Base-by-base conservation (phyloP, 106 monocot species). In the Allium sativum region DNA sequence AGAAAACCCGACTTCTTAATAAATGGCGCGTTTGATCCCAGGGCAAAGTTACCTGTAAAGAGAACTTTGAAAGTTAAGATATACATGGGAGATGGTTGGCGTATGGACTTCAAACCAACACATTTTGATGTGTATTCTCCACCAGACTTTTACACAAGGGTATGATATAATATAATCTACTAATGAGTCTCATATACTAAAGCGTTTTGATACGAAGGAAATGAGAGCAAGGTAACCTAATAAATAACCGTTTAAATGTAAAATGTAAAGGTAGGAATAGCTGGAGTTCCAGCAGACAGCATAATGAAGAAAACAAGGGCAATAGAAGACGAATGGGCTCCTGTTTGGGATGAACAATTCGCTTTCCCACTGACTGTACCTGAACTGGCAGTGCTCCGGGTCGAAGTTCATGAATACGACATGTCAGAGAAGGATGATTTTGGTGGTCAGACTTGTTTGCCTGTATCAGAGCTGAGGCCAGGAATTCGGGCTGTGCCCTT, bases 21-120 rank as follows among this genome's bases (percentile, higher is more conserved):
- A 50, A 60, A 75, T 44, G 73, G 76, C 8, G 76, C 76, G 15
- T 84, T 84, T 45, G 67, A 84, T 55, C 84, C 84, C 10, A 70
- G 72, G 69, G 79, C 76, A 69, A 55, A 15, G 61, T 84, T 76
- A 58, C 76, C 84, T 21, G 69, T 84, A 18, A 79, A 84, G 70
- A 73, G 61, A 65, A 79, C 76, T 48, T 76, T 84, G 53, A 84
- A 76, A 79, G 73, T 82, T 13, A 82, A 82, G 62, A 74, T 82
- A 8, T 81, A 82, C 73, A 65, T 82, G 81, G 81, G 81, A 19
- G 81, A 82, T 47, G 81, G 81, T 10, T 82, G 81, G 81, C 66
- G 55, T 7, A 40, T 73, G 64, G 81, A 82, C 57, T 82, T 82
- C 73, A 69, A 60, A 1, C 70, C 69, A 56, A 82, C 81, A 16